Percentiles rank a stretch among this genome's conserved stretches.
Evolutionary conservation across 2,329 filamentous ascomycete species (phyloP).

Genomic region (Diplodia intermedia): DNA sequence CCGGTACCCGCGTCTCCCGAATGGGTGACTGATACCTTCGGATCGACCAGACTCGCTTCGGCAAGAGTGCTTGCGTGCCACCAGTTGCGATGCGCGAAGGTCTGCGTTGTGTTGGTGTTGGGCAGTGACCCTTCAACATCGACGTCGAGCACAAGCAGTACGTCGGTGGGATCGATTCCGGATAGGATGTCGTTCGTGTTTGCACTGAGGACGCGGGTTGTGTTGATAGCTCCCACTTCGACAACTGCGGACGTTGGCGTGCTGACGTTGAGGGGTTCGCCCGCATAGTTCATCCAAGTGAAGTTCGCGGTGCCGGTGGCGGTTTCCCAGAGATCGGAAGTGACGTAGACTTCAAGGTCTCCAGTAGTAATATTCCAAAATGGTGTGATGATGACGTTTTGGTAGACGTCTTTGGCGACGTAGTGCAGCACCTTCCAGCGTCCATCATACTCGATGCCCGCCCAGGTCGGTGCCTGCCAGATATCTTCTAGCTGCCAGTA

Average conservation of each 20-base stretch:
- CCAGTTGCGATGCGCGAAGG: slow-evolving; percentile 59
- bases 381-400: slow-evolving; percentile 65
- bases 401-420: slow-evolving; percentile 63
- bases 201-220: slow-evolving; percentile 54
- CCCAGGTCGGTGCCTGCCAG: slow-evolving; percentile 70
- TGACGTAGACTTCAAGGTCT: slow-evolving; percentile 61
- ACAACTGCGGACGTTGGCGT: slow-evolving; percentile 48
- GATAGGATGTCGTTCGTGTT: slow-evolving; percentile 49
- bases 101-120: slow-evolving; percentile 50
- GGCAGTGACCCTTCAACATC: slow-evolving; percentile 55
- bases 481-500: slow-evolving; percentile 73
- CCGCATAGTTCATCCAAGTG: slow-evolving; percentile 61
- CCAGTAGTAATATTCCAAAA: slow-evolving; percentile 61
- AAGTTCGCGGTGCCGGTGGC: slow-evolving; percentile 56
- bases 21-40: slow-evolving; percentile 52
- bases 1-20: slow-evolving; percentile 36
- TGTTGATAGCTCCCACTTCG: slow-evolving; percentile 60
- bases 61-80: slow-evolving; percentile 58
- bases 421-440: slow-evolving; percentile 70
- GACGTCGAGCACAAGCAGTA: slow-evolving; percentile 55
- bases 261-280: slow-evolving; percentile 52
- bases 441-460: slow-evolving; percentile 67
- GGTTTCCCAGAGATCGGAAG: slow-evolving; percentile 63
- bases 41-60: slow-evolving; percentile 57
- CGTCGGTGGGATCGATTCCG: slow-evolving; percentile 44